Conservation (phyloP, 768 basidiomycete species). For the Bullera alba region DNA sequence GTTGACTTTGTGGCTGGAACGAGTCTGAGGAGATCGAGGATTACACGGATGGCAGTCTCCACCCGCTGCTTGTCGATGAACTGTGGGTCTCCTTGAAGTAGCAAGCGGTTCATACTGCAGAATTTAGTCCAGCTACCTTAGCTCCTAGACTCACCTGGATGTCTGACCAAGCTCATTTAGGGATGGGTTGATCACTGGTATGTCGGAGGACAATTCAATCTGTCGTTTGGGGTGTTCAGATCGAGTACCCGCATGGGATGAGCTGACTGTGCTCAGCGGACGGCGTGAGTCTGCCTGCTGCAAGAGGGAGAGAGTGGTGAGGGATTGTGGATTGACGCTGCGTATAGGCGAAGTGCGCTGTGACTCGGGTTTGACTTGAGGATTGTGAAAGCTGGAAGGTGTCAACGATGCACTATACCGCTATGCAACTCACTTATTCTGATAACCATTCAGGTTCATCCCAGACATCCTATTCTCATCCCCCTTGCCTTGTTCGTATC, state of each 20-base stretch:
- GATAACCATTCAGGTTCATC: no score
- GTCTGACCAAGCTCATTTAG: conserved; percentile 17
- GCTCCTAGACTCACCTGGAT: conserved; percentile 11
- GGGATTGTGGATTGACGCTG: no score
- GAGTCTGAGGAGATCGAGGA: conserved; percentile 30
- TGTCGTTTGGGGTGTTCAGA: conserved; percentile 31
- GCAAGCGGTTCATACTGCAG: conserved; percentile 14
- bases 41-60: conserved; percentile 39
- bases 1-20: conserved; percentile 14
- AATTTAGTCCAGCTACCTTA: neutral
- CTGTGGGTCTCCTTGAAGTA: conserved; percentile 39
- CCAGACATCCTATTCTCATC: no score
- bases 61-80: conserved; percentile 34
- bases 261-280: neutral
- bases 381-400: no score
- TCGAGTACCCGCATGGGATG: conserved; percentile 16
- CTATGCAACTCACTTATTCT: no score
- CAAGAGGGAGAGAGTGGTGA: no score
- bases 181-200: conserved; percentile 10
- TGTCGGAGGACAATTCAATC: conserved; percentile 26
- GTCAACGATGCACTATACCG: no score
- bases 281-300: no score
- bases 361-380: no score
- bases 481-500: no score
- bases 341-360: no score